Percentiles rank a stretch among this genome's conserved stretches.
phyloP scores from a whole-genome alignment of 768 basidiomycete genomes.

The Floccularia luteovirens region DNA sequence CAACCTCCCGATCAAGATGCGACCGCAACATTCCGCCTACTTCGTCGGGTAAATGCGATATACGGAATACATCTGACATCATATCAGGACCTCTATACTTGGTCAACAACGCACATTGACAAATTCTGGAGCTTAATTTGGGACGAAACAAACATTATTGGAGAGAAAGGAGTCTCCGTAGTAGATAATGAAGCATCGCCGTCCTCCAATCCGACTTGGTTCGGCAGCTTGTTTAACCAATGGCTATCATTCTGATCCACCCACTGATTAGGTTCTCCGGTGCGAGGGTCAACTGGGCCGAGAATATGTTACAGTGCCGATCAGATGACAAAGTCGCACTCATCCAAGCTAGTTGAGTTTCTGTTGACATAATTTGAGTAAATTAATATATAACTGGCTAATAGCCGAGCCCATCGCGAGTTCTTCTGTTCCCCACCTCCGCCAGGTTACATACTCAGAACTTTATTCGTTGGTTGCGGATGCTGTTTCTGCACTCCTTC shows the following conservation, averaged over 20 bases:
- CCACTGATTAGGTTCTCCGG: constrained; percentile 36
- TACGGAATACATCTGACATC: constrained; percentile 35
- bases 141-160: constrained; percentile 58
- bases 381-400: constrained; percentile 7
- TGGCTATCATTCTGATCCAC: neutral
- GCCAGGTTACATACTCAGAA: constrained; percentile 44
- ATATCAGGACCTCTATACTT: constrained; percentile 59
- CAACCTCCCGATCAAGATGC: constrained; percentile 30
- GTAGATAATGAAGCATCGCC: constrained; percentile 50
- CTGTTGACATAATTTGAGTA: constrained; percentile 4
- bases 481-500: constrained; percentile 48
- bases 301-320: constrained; percentile 66
- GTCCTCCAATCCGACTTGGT: constrained; percentile 64
- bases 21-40: constrained; percentile 42
- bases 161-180: constrained; percentile 51
- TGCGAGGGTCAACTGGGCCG: constrained; percentile 70
- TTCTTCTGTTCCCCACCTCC: constrained; percentile 32
- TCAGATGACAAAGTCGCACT: constrained; percentile 53
- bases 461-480: constrained; percentile 51
- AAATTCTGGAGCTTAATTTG: constrained; percentile 71
- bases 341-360: constrained; percentile 59
- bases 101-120: constrained; percentile 56
- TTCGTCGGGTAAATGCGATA: constrained; percentile 39
- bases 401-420: constrained; percentile 59
- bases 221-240: neutral